Evolutionary conservation across 2,329 filamentous ascomycete species (phyloP).

Genomic region (Stagonosporopsis chrysanthemi): DNA sequence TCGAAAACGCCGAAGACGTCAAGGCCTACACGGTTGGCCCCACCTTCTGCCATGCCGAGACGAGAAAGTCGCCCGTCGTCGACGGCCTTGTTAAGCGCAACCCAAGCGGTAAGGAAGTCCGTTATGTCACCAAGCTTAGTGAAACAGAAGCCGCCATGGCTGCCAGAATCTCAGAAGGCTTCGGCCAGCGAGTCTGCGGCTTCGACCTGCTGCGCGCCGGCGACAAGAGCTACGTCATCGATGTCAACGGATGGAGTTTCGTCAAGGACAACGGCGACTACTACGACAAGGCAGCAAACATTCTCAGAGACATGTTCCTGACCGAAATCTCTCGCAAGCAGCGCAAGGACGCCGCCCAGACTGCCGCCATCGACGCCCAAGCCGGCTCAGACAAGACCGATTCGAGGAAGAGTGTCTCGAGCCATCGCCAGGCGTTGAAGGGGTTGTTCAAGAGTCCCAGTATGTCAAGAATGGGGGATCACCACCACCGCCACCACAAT

Average conservation of each 20-base stretch:
- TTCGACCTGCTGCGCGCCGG: slow-evolving; percentile 91
- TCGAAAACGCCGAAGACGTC: slow-evolving; percentile 97
- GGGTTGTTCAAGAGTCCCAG: slow-evolving; percentile 71
- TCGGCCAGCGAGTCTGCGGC: slow-evolving; percentile 93
- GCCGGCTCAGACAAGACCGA: slow-evolving; percentile 27
- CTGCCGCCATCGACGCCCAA: slow-evolving; percentile 46
- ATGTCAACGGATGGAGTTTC: slow-evolving; percentile 99
- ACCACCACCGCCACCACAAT: slow-evolving; percentile 43
- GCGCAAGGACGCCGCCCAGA: slow-evolving; percentile 52
- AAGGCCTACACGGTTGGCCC: slow-evolving; percentile 98
- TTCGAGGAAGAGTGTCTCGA: slow-evolving; percentile 45
- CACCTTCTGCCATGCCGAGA: slow-evolving; percentile 94
- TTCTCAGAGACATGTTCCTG: slow-evolving; percentile 87
- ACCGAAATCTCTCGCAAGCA: slow-evolving; percentile 73
- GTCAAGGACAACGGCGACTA: slow-evolving; percentile 99
- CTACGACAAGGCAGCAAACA: slow-evolving; percentile 88
- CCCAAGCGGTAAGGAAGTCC: slow-evolving; percentile 94
- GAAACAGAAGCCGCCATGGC: slow-evolving; percentile 85
- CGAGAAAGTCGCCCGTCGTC: slow-evolving; percentile 94
- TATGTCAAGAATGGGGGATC: slow-evolving; percentile 64
- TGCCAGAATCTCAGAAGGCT: slow-evolving; percentile 85
- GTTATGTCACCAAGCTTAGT: slow-evolving; percentile 88
- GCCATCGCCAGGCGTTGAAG: slow-evolving; percentile 59
- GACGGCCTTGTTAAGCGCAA: slow-evolving; percentile 95
- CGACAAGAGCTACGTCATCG: slow-evolving; percentile 94